Evolutionary conservation across 163 green algal genomes (phyloP).

Genomic region (Picocystis sp.): DNA sequence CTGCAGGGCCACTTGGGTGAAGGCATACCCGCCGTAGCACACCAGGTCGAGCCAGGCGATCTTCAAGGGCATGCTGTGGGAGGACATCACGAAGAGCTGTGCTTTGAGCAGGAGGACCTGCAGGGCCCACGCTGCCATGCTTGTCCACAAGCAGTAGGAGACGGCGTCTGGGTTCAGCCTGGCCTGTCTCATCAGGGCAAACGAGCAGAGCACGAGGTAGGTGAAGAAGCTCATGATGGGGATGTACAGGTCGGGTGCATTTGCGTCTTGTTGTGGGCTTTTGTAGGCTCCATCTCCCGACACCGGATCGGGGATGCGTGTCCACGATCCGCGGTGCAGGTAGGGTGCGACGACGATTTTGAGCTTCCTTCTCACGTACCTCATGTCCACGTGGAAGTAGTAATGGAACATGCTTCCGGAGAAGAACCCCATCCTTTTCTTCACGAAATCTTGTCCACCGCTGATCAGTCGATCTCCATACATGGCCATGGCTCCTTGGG

Average conservation of each 20-base stretch:
- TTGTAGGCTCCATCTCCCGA: constrained; percentile 50
- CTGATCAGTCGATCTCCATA: no score
- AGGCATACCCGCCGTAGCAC: constrained; percentile 74
- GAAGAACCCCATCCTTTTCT: constrained; percentile 51
- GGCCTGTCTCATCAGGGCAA: constrained; percentile 10
- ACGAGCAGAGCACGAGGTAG: constrained; percentile 44
- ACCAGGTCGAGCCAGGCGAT: constrained; percentile 64
- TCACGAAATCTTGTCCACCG: constrained; percentile 31
- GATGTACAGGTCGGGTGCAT: constrained; percentile 93
- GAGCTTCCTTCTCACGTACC: constrained; percentile 76
- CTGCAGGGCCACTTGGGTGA: constrained; percentile 40
- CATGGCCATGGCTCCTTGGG: no score
- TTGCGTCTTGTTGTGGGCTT: constrained; percentile 66
- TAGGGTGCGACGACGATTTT: constrained; percentile 76
- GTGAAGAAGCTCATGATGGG: constrained; percentile 69
- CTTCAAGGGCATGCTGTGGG: constrained; percentile 17
- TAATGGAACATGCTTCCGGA: constrained; percentile 51
- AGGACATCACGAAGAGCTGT: constrained; percentile 48
- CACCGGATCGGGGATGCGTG: constrained; percentile 63
- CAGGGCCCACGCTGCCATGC: constrained; percentile 37
- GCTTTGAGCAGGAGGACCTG: constrained; percentile 53
- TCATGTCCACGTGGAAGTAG: constrained; percentile 55
- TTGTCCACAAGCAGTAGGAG: constrained; percentile 36
- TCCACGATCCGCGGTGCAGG: constrained; percentile 48
- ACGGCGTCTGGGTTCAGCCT: constrained; percentile 51